Percentiles rank a stretch among this genome's conserved stretches.
Conservation (phyloP, 768 basidiomycete genomes). For the Hypsizygus marmoreus region DNA sequence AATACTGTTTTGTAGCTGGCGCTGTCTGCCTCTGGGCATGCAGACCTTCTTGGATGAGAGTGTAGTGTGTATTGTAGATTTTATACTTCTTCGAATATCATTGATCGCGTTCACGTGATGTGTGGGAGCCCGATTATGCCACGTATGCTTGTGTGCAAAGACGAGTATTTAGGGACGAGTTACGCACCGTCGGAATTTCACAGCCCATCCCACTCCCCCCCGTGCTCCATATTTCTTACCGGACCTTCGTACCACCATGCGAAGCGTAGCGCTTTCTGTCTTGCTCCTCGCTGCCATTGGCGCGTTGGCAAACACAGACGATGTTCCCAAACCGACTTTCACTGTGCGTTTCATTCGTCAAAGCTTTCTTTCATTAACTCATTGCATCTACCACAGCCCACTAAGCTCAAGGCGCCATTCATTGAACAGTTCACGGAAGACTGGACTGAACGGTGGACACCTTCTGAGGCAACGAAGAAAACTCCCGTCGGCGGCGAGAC, state of each 20-base stretch:
- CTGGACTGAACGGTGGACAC: slow-evolving; percentile 92
- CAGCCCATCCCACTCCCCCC: slow-evolving; percentile 33
- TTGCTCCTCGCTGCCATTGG: slow-evolving; percentile 68
- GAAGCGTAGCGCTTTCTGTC: slow-evolving; percentile 84
- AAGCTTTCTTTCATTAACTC: slow-evolving; percentile 11
- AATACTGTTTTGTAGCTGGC: slow-evolving; percentile 61
- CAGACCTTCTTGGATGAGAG: slow-evolving; percentile 73
- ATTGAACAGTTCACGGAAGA: slow-evolving; percentile 95
- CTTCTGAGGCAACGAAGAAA: slow-evolving; percentile 98
- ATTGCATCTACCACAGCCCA: slow-evolving; percentile 50
- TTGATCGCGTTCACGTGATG: slow-evolving; percentile 36
- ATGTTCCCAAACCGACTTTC: slow-evolving; percentile 64
- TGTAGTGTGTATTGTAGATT: slow-evolving; percentile 16
- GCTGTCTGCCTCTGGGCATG: slow-evolving; percentile 94
- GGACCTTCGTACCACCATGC: slow-evolving; percentile 81
- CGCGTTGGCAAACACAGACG: slow-evolving; percentile 60
- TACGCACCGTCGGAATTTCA: slow-evolving; percentile 19
- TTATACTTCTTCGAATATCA: slow-evolving; percentile 8
- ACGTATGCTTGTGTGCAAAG: slow-evolving; percentile 37
- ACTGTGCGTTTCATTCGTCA: slow-evolving; percentile 46
- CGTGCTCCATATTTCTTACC: slow-evolving; percentile 39
- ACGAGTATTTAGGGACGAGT: slow-evolving; percentile 38
- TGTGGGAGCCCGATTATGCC: slow-evolving; percentile 42
- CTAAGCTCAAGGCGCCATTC: slow-evolving; percentile 83
- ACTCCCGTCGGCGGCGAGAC: slow-evolving; percentile 94